Evolutionary conservation across 345 rosid genomes (phyloP), one percentile per base, ranked within the genome.

Genomic region (Salix arbutifolia): DNA sequence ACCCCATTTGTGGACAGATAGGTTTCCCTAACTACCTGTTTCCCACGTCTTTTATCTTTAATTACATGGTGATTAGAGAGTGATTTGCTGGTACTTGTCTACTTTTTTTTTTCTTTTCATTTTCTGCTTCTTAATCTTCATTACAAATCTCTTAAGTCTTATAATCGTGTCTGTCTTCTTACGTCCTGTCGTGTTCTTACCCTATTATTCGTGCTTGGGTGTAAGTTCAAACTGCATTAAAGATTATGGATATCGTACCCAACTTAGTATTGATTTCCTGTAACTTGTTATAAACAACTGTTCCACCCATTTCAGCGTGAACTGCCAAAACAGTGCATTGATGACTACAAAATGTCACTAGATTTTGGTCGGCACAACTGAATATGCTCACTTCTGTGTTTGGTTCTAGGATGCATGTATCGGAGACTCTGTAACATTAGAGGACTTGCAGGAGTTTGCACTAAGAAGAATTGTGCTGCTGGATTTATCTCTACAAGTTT

Each of bases 391-490:
- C 12, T n/a, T 58, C 10, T 58, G 28, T 58, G 62, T 58, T 58
- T 58, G 25, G 62, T 9, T 58, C 62, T 58, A 23, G 62, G 62
- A 26, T n/a, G 25, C 62, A 58, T n/a, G 62, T n/a, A 23, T 23
- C 25, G 62, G 62, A n/a, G 26, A n/a, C 62, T n/a, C 28, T 58
- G 28, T n/a, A n/a, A 58, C 62, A n/a, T 23, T 58, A 58, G 26
- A 58, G n/a, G 62, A 58, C 26, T 58, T n/a, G 28, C 62, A 58
- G 62, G 62, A n/a, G 74, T 35, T 77, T 61, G 28, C 62, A 37
- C 48, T 78, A 76, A 65, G 66, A 71, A 58, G 76, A 65, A 72
- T 35, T 62, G 65, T 21, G 46, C 67, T 70, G 37, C n/a, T 72
- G 25, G 28, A 37, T 78, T 40, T 30, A 66, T 38, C 37, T 78